These are phyloP conservation scores for Metschnikowia lunata DNA, from an alignment of 805 yeast species.

Conservation along the genomic window DNA sequence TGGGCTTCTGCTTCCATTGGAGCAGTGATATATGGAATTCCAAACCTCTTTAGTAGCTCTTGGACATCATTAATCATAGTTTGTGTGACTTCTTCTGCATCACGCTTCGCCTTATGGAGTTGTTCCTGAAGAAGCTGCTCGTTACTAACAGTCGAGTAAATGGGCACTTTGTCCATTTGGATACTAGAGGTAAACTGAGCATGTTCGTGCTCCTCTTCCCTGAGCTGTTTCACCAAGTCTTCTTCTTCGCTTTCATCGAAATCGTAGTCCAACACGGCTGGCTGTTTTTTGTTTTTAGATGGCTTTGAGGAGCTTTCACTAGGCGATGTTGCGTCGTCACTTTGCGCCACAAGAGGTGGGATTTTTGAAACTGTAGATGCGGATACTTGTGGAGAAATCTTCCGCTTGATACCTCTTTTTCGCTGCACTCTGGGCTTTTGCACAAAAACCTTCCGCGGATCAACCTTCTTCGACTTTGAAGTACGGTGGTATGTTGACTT, in stretches of 20 bases:
- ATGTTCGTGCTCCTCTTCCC: conserved; percentile 70
- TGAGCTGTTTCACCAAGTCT: conserved; percentile 55
- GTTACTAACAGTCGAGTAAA: conserved; percentile 37
- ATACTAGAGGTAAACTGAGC: conserved; percentile 49
- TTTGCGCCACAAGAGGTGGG: not conserved
- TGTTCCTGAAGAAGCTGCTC: conserved; percentile 55
- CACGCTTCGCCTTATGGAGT: conserved; percentile 67
- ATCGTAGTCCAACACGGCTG: conserved; percentile 48
- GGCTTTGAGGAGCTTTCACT: not conserved
- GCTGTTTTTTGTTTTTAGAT: not conserved
- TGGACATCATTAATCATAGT: conserved; percentile 89
- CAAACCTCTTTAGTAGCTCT: conserved; percentile 79
- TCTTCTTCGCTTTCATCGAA: conserved; percentile 78
- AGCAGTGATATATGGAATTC: conserved; percentile 91
- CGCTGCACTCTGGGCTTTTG: not conserved
- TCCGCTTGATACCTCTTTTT: not conserved
- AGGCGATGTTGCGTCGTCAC: not conserved
- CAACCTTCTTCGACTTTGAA: not conserved
- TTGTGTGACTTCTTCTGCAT: conserved; percentile 85
- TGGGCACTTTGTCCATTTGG: conserved; percentile 17
- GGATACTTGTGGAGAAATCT: not conserved
- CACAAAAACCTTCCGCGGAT: conserved; percentile 1
- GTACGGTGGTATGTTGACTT: not conserved
- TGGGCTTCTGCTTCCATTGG: conserved; percentile 99
- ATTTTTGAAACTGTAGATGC: not conserved